Base-by-base conservation (phyloP, 495 filamentous ascomycete species). In the Neurospora pannonica region DNA sequence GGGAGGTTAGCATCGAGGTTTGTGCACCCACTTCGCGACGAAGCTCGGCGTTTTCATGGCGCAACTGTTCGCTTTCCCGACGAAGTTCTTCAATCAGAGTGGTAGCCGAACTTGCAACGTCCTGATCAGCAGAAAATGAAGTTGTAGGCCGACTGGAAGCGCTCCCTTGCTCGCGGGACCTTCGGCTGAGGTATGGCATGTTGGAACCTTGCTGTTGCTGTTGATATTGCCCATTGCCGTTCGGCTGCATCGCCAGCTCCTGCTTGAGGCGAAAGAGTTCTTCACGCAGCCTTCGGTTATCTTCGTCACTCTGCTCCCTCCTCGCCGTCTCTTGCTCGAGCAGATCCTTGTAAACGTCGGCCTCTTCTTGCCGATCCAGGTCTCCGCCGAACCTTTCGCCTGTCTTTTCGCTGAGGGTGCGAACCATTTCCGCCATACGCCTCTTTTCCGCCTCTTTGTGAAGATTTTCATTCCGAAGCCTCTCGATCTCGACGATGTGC, bases 1-100 rank as follows among this genome's bases (percentile, higher is more conserved):
- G 88, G 39, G 96, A 97, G 5, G 97, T 98, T 9, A 99, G 89
- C 95, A 98, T 99, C 0, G 94, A 97, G 1, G 94, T 97, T 81
- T 99, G 96, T 13, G 97, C 96, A 73, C 94, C 93, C 37, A 98
- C 92, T 80, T 98, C 95, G 69, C 95, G 91, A 40, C 93, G 89
- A 19, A 99, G 84, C 78, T 97, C 95, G 15, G 94, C 93, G 77
- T 98, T 98, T 79, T 98, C 96, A 76, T 94, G 93, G 70, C 92
- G 91, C 37, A 98, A 85, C 74, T 95, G 90, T 69, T 93, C 92
- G 60, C 89, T 86, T 77, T 95, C 92, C 13, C 83, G 81, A 8
- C 85, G 82, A 31, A 89, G 83, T 10, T 89, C 87, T 17, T 89
- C 87, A 7, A 95, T 89, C 38, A 97, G 82, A 0, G 93, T 95